Base-by-base conservation (phyloP, 2,329 filamentous ascomycete genomes). In the Pestalotiopsis sp. region DNA sequence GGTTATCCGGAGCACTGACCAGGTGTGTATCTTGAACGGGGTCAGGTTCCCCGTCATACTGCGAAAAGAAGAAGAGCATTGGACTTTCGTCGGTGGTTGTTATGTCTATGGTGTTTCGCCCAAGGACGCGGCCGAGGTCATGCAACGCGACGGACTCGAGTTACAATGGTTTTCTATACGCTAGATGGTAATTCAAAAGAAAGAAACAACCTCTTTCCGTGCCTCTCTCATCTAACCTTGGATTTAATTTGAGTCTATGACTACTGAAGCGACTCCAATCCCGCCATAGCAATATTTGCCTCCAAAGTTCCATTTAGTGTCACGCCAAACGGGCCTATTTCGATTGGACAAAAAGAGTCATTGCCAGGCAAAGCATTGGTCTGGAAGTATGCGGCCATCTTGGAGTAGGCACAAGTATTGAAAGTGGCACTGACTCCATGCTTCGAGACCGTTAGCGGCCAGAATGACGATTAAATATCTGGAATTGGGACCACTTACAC, bases 341-440 rank as follows among this genome's bases (percentile, higher is more conserved):
- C 68, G 14, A 71, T 41, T 14, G 69, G 9, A 56, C 69, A 71
- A 63, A 69, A 67, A 12, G 65, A 71, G 61, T 71, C 64, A 27
- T 69, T 59, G 9, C 68, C 69, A 17, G 69, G 69, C 69, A 70
- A 49, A n/a, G 66, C 13, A 52, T 61, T 57, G 7, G 61, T 66
- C 59, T 66, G 66, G 59, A 71, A 71, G 52, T 71, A 71, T 6
- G 31, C 39, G 17, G 56, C 61, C 14, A 71, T 49, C 31, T 70
- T 65, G 14, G 52, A 12, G 27, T 61, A 65, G 17, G 49, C 68
- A 31, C 68, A 71, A 0, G 17, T 1, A 31, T 69, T 71, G 38
- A 39, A 2, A 0, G 58, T 65, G 2, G 67, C 67, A 20, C 45
- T 66, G 31, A 41, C 36, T 17, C 61, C 65, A 23, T 68, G 67